Conservation (phyloP, 2,329 filamentous ascomycete genomes). For the Samsoniella hepiali region DNA sequence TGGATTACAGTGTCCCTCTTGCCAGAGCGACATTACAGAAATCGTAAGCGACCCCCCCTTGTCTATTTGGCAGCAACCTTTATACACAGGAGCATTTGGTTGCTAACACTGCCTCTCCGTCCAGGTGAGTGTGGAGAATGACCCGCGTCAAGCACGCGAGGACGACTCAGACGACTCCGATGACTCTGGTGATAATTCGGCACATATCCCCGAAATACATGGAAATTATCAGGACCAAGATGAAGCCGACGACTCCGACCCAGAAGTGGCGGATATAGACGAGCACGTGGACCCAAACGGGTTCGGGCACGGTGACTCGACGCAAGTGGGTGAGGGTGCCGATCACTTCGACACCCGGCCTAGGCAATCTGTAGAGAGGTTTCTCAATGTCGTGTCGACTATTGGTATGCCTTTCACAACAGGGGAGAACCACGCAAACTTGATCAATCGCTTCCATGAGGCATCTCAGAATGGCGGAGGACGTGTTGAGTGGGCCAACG, state of each 20-base stretch:
- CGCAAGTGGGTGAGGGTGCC: slow-evolving; percentile 27
- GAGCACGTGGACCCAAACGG: slow-evolving; percentile 46
- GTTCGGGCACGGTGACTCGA: slow-evolving; percentile 39
- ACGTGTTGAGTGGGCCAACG: slow-evolving; percentile 36
- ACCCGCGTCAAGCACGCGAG: slow-evolving; percentile 51
- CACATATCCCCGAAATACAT: background rate
- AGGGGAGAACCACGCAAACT: background rate
- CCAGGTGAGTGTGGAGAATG: slow-evolving; percentile 54
- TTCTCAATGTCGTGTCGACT: slow-evolving; percentile 43
- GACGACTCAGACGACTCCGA: slow-evolving; percentile 23
- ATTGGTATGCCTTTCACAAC: slow-evolving; percentile 27
- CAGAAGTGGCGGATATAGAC: slow-evolving; percentile 58
- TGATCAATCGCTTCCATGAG: background rate
- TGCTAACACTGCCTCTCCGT: background rate
- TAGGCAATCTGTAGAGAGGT: slow-evolving; percentile 40
- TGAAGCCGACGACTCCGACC: slow-evolving; percentile 51
- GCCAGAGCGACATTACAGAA: slow-evolving; percentile 75
- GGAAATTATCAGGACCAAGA: slow-evolving; percentile 21
- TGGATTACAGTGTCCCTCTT: slow-evolving; percentile 71
- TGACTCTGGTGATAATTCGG: background rate
- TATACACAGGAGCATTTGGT: background rate
- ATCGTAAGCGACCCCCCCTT: slow-evolving; percentile 59
- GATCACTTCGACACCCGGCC: slow-evolving; percentile 33
- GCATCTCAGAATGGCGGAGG: background rate
- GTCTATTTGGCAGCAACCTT: background rate